Evolutionary conservation across 148 eudicot genomes (phyloP), one percentile per base, ranked within the genome.

Genomic region (Rhododendron ovatum): DNA sequence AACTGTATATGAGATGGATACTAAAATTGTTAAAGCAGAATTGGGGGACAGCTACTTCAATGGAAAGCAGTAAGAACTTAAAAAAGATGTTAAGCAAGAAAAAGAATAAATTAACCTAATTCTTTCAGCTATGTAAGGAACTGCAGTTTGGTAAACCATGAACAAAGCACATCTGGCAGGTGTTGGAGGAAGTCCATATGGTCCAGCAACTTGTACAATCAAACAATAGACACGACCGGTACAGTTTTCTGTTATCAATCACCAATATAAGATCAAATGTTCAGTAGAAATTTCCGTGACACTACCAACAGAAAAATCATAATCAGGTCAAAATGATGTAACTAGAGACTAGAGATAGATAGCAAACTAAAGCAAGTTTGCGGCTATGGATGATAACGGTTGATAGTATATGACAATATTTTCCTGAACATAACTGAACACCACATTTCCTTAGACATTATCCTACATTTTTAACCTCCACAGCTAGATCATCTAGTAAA

Each of bases 41-140:
- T 47, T n/a, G 35, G 73, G 14, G 35, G 47, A 85, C 17, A 69
- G 48, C 18, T 82, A 63, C 78, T 76, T 50, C 78, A 85, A 57
- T 18, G 75, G 50, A 45, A 26, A 80, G 33, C 28, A 47, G 8
- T 67, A 73, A 51, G 12, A 61, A 82, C 30, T 48, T 53, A 1
- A 55, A 77, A n/a, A 71, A 82, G 39, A 78, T 43, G 69, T 65
- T 35, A 50, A 65, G 22, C 43, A 39, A 84, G 22, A 28, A 28
- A 47, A 55, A 55, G 50, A 26, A 20, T 82, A 47, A 39, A 13
- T 43, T 35, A 86, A 95, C 99, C 99, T 95, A 86, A 91, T 90
- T 92, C 98, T 93, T 86, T 97, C 99, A 61, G 99, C 96, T 86
- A 97, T 92, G 83, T 97, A 95, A 55, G 99, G 99, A 89, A 95